Evolutionary conservation across 2,329 filamentous ascomycete genomes (phyloP), one percentile per base, ranked within the genome.

Genomic region (Ascochyta viciae-villosae): DNA sequence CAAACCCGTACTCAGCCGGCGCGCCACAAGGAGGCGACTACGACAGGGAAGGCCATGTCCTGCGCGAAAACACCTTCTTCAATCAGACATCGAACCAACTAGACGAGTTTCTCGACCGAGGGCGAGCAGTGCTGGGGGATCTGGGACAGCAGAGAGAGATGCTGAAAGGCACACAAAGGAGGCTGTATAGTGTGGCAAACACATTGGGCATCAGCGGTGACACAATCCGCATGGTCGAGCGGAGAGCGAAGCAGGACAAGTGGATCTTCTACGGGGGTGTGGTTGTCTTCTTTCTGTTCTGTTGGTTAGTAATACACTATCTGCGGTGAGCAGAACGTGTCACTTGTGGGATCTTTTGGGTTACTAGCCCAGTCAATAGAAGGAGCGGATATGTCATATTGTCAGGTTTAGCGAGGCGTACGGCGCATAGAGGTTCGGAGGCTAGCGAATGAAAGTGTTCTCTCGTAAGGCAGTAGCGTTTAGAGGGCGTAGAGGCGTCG

Each of bases 181-280:
- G 88, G 73, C 81, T 99, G 45, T 98, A 98, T 73, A 94, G 87
- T 66, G 92, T 97, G 19, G 95, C 91, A 6, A 98, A 96, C 73
- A 98, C 95, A 22, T 79, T 99, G 43, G 95, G 95, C 0, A 85
- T 99, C 57, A 96, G 90, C 70, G 93, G 94, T 19, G 94, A 98
- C 74, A 99, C 95, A 2, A 99, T 99, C 63, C 87, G 95, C 42
- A 98, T 95, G 92, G 89, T 99, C 38, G 94, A 98, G 78, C 81
- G 95, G 65, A 83, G 95, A 60, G 92, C 95, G 46, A 90, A 87
- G 75, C 90, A 98, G 80, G 95, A 99, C 75, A 98, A 97, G 78
- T 98, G 93, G 92, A 96, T 99, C 33, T 99, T 99, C 75, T 90
- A 90, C 83, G 89, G 81, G 0, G 92, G 95, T 0, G 92, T 94